Conservation (phyloP, 208 protist genomes). For the Acanthamoeba royreba region DNA sequence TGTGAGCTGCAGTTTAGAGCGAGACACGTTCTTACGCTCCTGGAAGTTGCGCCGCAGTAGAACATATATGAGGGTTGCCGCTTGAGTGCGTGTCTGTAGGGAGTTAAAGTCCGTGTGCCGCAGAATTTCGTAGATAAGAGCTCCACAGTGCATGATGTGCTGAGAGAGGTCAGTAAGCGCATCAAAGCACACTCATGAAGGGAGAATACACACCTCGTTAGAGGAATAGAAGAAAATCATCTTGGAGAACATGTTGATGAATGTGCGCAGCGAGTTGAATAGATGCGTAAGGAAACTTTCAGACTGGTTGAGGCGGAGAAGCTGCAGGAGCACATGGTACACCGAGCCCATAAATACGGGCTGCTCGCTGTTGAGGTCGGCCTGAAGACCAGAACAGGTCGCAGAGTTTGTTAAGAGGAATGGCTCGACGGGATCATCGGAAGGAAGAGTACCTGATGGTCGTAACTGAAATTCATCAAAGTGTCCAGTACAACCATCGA, state of each 20-base stretch:
- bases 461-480: neutral
- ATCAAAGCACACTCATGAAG: neutral
- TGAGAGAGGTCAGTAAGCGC: neutral
- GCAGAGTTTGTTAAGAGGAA: neutral
- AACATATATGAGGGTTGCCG: neutral
- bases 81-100: neutral
- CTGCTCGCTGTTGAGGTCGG: conserved; percentile 9
- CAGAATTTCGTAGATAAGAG: conserved; percentile 6
- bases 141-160: conserved; percentile 33
- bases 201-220: neutral
- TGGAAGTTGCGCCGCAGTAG: conserved; percentile 51
- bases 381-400: neutral
- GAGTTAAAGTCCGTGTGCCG: conserved; percentile 28
- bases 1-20: conserved; percentile 63
- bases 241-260: conserved; percentile 30
- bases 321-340: neutral
- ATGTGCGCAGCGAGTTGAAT: neutral
- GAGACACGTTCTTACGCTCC: conserved; percentile 43
- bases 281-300: neutral
- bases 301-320: conserved; percentile 16
- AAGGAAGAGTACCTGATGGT: neutral
- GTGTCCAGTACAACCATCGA: neutral
- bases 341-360: neutral
- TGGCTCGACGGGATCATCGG: neutral
- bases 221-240: conserved; percentile 11